Evolutionary conservation across 768 basidiomycete species (phyloP).

Genomic region (Lentinula guzmanii): DNA sequence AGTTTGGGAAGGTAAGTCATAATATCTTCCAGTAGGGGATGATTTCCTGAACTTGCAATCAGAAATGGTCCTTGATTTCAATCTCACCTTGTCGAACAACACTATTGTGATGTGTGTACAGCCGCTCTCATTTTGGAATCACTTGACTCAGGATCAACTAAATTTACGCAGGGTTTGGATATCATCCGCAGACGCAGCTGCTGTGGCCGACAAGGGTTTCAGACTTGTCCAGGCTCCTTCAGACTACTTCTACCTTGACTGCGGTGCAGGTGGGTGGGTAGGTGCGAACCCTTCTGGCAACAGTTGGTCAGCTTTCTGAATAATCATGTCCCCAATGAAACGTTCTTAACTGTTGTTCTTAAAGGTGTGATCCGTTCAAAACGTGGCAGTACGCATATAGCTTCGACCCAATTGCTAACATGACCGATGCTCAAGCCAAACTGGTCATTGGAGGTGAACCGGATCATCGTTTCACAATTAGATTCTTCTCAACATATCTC

Average conservation of each 20-base stretch:
- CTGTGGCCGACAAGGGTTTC: constrained; percentile 56
- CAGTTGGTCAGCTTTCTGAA: constrained; percentile 43
- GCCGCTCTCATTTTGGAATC: not conserved
- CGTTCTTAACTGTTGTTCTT: not conserved
- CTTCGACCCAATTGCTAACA: constrained; percentile 63
- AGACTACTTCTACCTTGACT: constrained; percentile 80
- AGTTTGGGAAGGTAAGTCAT: constrained; percentile 66
- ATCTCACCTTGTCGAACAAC: constrained; percentile 40
- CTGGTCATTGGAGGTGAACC: constrained; percentile 63
- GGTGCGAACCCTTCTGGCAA: constrained; percentile 34
- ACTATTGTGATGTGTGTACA: constrained; percentile 50
- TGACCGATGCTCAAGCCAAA: constrained; percentile 37
- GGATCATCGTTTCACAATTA: not conserved
- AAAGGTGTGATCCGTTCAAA: constrained; percentile 60
- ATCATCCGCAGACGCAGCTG: constrained; percentile 50
- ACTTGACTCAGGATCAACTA: not conserved
- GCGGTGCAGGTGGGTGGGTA: constrained; percentile 64
- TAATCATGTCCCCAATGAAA: not conserved
- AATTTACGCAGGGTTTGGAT: constrained; percentile 59
- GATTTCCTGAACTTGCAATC: constrained; percentile 10
- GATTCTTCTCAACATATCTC: not conserved
- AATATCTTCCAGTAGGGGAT: not conserved
- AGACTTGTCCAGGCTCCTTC: constrained; percentile 63
- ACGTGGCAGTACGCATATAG: constrained; percentile 73
- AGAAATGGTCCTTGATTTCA: constrained; percentile 62